Base-by-base conservation (phyloP, 352 stramenopile species). In the Globisporangium spiculum region DNA sequence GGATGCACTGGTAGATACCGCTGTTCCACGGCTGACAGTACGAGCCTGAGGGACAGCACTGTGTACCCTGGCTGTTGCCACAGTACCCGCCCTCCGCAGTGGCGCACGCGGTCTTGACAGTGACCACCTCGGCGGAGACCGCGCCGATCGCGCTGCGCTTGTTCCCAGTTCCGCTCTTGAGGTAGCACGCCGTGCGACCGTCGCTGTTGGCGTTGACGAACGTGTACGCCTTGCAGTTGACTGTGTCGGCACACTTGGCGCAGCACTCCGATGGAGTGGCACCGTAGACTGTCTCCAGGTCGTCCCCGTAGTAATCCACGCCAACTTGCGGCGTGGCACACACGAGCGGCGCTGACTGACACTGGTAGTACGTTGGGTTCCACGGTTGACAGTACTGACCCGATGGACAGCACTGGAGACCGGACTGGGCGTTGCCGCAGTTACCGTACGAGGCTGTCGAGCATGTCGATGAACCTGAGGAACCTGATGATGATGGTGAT, bases 191-290 rank as follows among this genome's bases (percentile, higher is more conserved):
- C 5, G 59, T 38, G 34, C 27, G 44, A 24, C 59, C 66, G n/a
- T 70, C 65, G 18, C 48, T 55, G 61, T 71, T 71, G 34, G 24
- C 36, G 59, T 74, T 71, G 41, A 91, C 57, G 44, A 84, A 88
- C 36, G 80, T 84, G 75, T 87, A 89, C 5, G 77, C 83, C 69
- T 77, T 74, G 65, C 83, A 89, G 3, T 76, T 76, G 7, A 44
- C 69, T 2, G 74, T 84, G 16, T 71, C 60, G 52, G 77, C 67
- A 58, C 82, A 90, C 54, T 77, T 70, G 27, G 67, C 66, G 60
- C 79, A 88, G 73, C 81, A 90, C n/a, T 30, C 48, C 1, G 48
- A 2, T 16, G 48, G 48, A 30, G 0, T 12, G 10, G n/a, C 3
- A 3, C 55, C 46, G 48, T 69, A 69, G 58, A 66, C 26, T 16